Evolutionary conservation across 2,329 filamentous ascomycete species (phyloP), one percentile per base, ranked within the genome.

Genomic region (Botrytis tulipae): DNA sequence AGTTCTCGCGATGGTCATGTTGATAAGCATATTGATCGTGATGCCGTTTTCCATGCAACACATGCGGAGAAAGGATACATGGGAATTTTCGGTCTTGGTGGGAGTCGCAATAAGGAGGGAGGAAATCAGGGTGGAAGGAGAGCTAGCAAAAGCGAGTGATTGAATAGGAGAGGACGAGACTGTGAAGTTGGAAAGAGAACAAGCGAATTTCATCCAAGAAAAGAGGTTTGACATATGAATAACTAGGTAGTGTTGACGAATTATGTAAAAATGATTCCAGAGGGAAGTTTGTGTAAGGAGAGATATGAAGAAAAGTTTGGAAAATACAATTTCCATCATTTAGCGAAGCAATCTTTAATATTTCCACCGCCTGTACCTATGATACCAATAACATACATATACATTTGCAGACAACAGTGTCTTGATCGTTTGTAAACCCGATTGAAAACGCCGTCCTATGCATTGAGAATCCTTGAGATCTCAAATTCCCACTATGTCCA

Each of bases 1-100:
- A 84, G 84, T 78, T 90, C 88, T 37, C 87, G 90, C 74, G 90
- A 92, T 80, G 89, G 89, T 29, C 89, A 91, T 79, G 83, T 91
- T 70, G 87, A 89, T 78, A 85, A 84, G 74, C 89, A 89, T 80
- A 87, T 87, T 71, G 75, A 77, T 25, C 85, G 86, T 76, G 83
- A 87, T 77, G 87, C 87, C 48, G 79, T 78, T 76, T 91, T 89
- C 81, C 87, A 89, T 80, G 87, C 89, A 75, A 90, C 87, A 78
- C 85, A 88, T 76, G 84, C 83, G 29, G 87, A 89, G 83, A 85
- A 86, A 70, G 76, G 76, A 20, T 79, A 77, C 65, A 69, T 59
- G 29, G 25, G 40, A 44, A 70, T 70, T 16, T 70, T 70, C 6
- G 59, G 48, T 12, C 35, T 48, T 16, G 73, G 72, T 14, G 57